A percentile compares a stretch with the other conserved stretches of the same genome.
These are phyloP conservation scores for Kregervanrija fluxuum DNA, from an alignment of 805 yeast species.

Conservation along the genomic window DNA sequence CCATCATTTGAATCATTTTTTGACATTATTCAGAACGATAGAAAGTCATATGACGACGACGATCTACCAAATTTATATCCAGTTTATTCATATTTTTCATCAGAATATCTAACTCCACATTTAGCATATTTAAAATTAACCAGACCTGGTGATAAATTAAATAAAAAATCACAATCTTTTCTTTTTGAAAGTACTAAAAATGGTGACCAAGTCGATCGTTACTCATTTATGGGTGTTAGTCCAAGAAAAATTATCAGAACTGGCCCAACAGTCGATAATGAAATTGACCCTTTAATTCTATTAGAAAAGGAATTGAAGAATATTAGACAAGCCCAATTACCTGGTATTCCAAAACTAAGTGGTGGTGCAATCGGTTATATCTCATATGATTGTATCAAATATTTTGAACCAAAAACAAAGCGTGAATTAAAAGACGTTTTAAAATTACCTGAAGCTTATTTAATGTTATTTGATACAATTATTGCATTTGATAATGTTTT, in stretches of 20 bases:
- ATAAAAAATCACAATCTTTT: conserved; percentile 58
- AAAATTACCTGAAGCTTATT: conserved; percentile 81
- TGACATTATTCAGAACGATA: conserved; percentile 32
- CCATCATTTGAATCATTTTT: conserved; percentile 43
- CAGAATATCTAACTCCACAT: conserved; percentile 82
- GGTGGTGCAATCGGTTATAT: conserved; percentile 98
- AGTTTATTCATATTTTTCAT: conserved; percentile 62
- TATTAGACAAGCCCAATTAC: conserved; percentile 64
- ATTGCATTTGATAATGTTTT: conserved; percentile 92
- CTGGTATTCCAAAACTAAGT: conserved; percentile 74
- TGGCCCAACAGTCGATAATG: conserved; percentile 58
- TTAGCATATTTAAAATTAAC: conserved; percentile 83
- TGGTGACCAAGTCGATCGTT: conserved; percentile 85
- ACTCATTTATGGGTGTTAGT: conserved; percentile 80
- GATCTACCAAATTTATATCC: conserved; percentile 67
- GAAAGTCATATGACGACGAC: conserved; percentile 16
- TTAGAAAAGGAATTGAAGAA: conserved; percentile 67
- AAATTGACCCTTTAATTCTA: conserved; percentile 71
- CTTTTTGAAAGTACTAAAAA: conserved; percentile 83
- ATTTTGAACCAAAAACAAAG: conserved; percentile 89
- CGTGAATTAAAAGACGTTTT: conserved; percentile 71
- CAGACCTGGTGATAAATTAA: conserved; percentile 46
- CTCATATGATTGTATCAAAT: conserved; percentile 93
- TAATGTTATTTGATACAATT: conserved; percentile 86
- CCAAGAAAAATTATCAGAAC: conserved; percentile 82